Evolutionary conservation across 768 basidiomycete species (phyloP).

Genomic region (Terana coerulea): DNA sequence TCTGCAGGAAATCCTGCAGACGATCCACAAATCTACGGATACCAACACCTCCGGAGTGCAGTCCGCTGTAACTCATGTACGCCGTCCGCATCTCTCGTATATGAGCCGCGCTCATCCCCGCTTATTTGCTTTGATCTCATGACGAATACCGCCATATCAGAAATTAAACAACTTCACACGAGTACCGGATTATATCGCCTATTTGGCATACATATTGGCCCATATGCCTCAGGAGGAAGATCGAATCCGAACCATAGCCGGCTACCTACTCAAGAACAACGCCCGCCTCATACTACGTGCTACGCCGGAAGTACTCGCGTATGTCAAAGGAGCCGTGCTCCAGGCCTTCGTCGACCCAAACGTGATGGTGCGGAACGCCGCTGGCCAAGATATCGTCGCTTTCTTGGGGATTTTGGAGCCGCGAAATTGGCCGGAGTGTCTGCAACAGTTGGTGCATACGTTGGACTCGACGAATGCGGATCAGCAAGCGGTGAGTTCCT

Average conservation of each 20-base stretch:
- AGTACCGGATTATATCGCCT: slow-evolving; percentile 91
- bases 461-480: slow-evolving; percentile 73
- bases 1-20: slow-evolving; percentile 88
- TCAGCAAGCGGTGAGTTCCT: slow-evolving; percentile 75
- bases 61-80: slow-evolving; percentile 77
- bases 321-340: slow-evolving; percentile 73
- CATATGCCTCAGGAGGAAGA: slow-evolving; percentile 80
- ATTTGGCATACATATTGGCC: slow-evolving; percentile 92
- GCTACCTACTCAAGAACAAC: slow-evolving; percentile 96
- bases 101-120: slow-evolving; percentile 15
- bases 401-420: slow-evolving; percentile 87
- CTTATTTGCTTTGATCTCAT: slow-evolving; percentile 17
- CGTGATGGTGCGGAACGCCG: slow-evolving; percentile 90
- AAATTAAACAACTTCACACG: slow-evolving; percentile 86
- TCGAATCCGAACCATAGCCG: slow-evolving; percentile 92
- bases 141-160: slow-evolving; percentile 35
- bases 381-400: slow-evolving; percentile 88
- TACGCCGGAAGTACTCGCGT: slow-evolving; percentile 61
- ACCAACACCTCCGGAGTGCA: slow-evolving; percentile 67
- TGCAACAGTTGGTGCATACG: slow-evolving; percentile 77
- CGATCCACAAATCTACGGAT: slow-evolving; percentile 88
- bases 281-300: slow-evolving; percentile 71
- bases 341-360: slow-evolving; percentile 78
- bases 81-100: slow-evolving; percentile 22
- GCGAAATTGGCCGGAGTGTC: slow-evolving; percentile 92